Evolutionary conservation across 106 monocot genomes (phyloP).

Genomic region (Dendrobium officinale): DNA sequence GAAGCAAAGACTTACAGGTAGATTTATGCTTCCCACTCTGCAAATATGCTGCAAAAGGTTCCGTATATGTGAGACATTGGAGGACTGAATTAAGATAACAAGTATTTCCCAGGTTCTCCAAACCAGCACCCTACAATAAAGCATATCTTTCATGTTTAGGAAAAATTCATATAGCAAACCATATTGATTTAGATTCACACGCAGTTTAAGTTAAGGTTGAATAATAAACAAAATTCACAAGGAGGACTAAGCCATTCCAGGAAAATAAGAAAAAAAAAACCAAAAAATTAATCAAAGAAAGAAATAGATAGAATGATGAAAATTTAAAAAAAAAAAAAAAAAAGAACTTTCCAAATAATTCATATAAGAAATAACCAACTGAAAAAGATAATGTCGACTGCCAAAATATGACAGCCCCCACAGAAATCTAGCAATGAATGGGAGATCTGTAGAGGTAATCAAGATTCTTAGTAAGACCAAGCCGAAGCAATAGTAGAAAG

Average conservation of each 20-base stretch:
- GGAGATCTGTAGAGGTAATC: background rate
- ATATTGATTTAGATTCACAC: background rate
- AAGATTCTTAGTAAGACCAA: background rate
- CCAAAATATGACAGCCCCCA: background rate
- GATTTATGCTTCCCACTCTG: constrained; percentile 92
- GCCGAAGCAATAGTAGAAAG: background rate
- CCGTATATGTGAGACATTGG: constrained; percentile 95
- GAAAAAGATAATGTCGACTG: background rate
- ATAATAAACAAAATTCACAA: background rate
- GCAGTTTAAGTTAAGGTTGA: background rate
- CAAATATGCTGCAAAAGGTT: constrained; percentile 96
- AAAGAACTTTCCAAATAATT: background rate
- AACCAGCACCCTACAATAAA: constrained; percentile 80
- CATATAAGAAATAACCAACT: background rate
- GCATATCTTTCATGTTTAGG: background rate
- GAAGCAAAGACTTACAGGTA: constrained; percentile 60
- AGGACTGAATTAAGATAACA: constrained; percentile 97
- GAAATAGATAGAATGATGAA: background rate
- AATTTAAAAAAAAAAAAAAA: too few relatives aligned
- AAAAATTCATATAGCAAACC: background rate
- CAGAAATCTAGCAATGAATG: background rate
- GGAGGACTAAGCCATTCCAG: background rate
- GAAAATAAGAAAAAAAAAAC: background rate
- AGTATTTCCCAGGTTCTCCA: constrained; percentile 87
- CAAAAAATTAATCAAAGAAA: background rate